Evolutionary conservation across 148 eudicot genomes (phyloP), one percentile per base, ranked within the genome.

Genomic region (Rhododendron griersonianum): DNA sequence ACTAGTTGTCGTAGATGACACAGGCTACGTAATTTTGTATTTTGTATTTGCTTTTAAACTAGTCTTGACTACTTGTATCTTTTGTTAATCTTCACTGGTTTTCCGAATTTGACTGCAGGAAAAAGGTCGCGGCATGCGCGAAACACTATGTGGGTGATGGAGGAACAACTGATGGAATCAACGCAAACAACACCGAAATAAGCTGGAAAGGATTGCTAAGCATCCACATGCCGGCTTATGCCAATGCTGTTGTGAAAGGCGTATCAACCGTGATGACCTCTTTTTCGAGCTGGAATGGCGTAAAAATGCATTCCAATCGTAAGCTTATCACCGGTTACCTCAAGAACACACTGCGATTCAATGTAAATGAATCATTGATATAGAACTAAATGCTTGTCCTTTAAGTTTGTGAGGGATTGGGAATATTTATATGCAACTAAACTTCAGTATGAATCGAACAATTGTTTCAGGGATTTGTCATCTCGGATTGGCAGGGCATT

Each of bases 61-160:
- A 59, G 67, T 59, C n/a, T 21, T 6, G n/a, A 59, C 67, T 21
- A 2, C 67, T 59, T 59, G 67, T 63, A n/a, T 63, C 71, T 23
- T 63, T 63, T 2, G 4, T 63, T n/a, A 2, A 63, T n/a, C 71
- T 63, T 63, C 14, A 63, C 30, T 63, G 13, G 30, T 63, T 8
- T 63, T 61, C 71, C n/a, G 25, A 9, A 23, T n/a, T n/a, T n/a
- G 13, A 30, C n/a, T 0, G 37, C 33, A 96, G 99, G 85, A 84
- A 87, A 57, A 75, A 75, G 79, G n/a, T 75, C 8, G 45, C 37
- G 13, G 79, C 79, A 35, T 16, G 79, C 18, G 79, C 79, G 0
- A 93, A 94, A 91, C 96, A 94, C 88, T 94, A 92, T 83, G 95
- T 94, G 71, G 96, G 95, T 53, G 95, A 94, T 48, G 97, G 97